Conservation (phyloP, 2,329 filamentous ascomycete genomes). For the Sclerotinia sclerotiorum region DNA sequence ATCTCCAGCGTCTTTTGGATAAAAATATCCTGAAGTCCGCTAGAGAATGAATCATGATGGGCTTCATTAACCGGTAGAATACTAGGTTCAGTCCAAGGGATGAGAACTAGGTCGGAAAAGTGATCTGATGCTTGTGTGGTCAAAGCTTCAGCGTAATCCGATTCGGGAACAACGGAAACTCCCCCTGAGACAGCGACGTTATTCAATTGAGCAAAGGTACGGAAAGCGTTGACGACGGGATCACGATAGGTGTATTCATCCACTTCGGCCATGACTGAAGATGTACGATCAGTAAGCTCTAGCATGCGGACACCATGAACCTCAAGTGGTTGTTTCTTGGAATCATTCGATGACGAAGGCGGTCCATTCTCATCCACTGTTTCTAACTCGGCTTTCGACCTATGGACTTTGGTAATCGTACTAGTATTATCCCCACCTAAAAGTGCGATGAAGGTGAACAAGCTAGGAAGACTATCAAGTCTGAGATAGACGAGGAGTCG, state of each 20-base stretch:
- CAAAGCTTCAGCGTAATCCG: constrained; percentile 76
- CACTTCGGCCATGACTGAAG: constrained; percentile 89
- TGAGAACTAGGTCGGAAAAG: constrained; percentile 69
- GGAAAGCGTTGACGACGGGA: constrained; percentile 87
- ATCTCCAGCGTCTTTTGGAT: constrained; percentile 65
- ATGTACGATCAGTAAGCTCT: constrained; percentile 87
- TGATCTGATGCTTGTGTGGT: constrained; percentile 68
- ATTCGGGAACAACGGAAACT: constrained; percentile 75
- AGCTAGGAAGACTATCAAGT: constrained; percentile 77
- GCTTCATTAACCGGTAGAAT: constrained; percentile 62
- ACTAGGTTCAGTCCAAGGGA: constrained; percentile 87
- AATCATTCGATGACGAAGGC: constrained; percentile 33
- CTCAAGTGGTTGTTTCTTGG: constrained; percentile 31
- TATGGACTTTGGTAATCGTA: constrained; percentile 40
- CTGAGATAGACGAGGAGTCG: constrained; percentile 78
- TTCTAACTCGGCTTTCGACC: constrained; percentile 38
- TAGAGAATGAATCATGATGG: constrained; percentile 57
- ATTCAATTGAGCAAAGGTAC: constrained; percentile 80
- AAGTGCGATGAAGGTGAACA: constrained; percentile 80
- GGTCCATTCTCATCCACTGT: constrained; percentile 35
- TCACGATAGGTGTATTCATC: constrained; percentile 73
- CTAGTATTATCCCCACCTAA: constrained; percentile 57
- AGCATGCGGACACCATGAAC: constrained; percentile 78
- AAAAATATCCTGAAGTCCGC: constrained; percentile 68
- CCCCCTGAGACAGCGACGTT: constrained; percentile 80